phyloP scores from a whole-genome alignment of 2,329 filamentous ascomycete species.

The Raffaelea deltoideospora region DNA sequence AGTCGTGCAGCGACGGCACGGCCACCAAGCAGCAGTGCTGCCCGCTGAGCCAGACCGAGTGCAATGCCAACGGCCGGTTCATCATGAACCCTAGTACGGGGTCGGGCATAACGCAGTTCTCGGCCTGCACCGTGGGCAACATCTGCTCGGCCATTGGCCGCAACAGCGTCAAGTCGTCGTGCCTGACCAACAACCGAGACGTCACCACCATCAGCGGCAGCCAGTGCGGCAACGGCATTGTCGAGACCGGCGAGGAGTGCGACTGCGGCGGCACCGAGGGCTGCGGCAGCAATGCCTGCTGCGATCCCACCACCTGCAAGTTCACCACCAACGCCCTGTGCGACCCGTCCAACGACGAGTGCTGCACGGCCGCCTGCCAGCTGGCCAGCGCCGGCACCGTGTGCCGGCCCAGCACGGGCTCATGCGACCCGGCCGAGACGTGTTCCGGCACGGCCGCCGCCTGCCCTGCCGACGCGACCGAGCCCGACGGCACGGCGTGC shows the following conservation, averaged over 20 bases:
- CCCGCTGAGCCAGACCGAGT: conserved; percentile 50
- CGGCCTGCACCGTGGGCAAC: conserved; percentile 79
- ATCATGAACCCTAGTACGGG: conserved; percentile 94
- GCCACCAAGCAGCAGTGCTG: conserved; percentile 51
- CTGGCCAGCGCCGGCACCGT: conserved; percentile 53
- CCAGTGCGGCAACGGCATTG: conserved; percentile 93
- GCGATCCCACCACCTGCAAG: conserved; percentile 72
- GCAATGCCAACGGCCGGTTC: conserved; percentile 62
- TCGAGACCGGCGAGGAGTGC: conserved; percentile 86
- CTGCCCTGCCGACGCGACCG: conserved; percentile 60
- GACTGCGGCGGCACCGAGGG: conserved; percentile 70
- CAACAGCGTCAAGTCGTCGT: conserved; percentile 59
- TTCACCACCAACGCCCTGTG: conserved; percentile 66
- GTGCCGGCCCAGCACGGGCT: conserved; percentile 64
- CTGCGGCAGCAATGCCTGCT: conserved; percentile 68
- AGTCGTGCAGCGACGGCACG: conserved; percentile 50
- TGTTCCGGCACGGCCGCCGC: conserved; percentile 58
- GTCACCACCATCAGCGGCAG: conserved; percentile 68
- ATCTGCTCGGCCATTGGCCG: conserved; percentile 75
- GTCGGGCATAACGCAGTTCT: conserved; percentile 61
- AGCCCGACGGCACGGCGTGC: conserved; percentile 57
- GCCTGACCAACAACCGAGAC: conserved; percentile 73
- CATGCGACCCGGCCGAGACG: conserved; percentile 72
- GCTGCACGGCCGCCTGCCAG: conserved; percentile 53
- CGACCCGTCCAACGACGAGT: conserved; percentile 69